phyloP scores from a whole-genome alignment of 2,329 filamentous ascomycete species.

The Botrytis tulipae region DNA sequence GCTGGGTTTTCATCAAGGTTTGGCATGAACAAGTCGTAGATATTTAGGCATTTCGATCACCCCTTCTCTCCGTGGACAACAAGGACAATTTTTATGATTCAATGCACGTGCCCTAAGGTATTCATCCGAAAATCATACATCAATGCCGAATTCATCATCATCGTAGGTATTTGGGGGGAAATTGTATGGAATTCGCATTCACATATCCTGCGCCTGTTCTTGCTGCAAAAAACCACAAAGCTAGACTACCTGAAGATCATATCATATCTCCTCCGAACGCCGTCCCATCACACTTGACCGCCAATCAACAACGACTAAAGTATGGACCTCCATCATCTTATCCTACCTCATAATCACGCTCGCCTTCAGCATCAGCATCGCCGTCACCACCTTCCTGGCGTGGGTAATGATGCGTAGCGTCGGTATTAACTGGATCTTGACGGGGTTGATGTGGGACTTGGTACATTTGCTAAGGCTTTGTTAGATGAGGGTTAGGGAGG shows the following conservation, averaged over 20 bases:
- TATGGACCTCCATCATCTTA: slow-evolving; percentile 23
- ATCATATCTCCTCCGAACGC: slow-evolving; percentile 21
- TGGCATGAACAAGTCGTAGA: slow-evolving; percentile 51
- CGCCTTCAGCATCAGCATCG: slow-evolving; percentile 46
- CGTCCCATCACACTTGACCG: slow-evolving; percentile 12
- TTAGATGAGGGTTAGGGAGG: slow-evolving; percentile 11
- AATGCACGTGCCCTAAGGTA: neutral
- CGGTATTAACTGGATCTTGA: slow-evolving; percentile 41
- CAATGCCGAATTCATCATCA: neutral
- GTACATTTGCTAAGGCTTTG: slow-evolving; percentile 41
- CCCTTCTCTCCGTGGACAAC: neutral
- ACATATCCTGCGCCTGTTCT: slow-evolving; percentile 18
- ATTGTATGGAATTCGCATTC: slow-evolving; percentile 3
- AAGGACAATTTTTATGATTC: neutral
- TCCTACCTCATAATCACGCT: slow-evolving; percentile 45
- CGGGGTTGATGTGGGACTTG: slow-evolving; percentile 42
- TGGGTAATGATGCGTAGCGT: slow-evolving; percentile 40
- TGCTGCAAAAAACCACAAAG: slow-evolving; percentile 12
- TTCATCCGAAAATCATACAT: neutral
- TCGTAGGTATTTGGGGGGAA: neutral
- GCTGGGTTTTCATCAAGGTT: slow-evolving; percentile 74
- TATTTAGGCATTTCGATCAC: slow-evolving; percentile 30
- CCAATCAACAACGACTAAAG: slow-evolving; percentile 9
- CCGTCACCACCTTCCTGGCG: slow-evolving; percentile 44
- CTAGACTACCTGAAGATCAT: slow-evolving; percentile 10